A percentile compares a stretch with the other conserved stretches of the same genome.
Conservation (phyloP, 1,139 yeast genomes). For the Pichia sp. region DNA sequence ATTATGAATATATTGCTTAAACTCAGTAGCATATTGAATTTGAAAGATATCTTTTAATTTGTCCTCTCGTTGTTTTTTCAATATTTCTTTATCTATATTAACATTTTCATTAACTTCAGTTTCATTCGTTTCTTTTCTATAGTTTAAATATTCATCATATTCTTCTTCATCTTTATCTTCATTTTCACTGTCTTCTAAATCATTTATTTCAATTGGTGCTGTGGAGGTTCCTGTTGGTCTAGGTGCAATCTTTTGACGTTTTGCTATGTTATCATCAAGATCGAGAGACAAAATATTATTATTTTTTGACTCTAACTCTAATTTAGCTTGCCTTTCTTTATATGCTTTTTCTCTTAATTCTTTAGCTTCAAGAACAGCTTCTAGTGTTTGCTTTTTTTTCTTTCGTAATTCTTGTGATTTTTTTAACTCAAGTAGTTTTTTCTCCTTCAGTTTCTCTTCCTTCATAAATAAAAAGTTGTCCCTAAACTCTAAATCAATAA, state of each 20-base stretch:
- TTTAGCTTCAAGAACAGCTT: too few species aligned
- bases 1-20: conserved; percentile 20
- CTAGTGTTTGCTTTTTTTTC: too few species aligned
- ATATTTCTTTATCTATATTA: background rate
- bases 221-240: conserved; percentile 4
- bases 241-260: conserved; percentile 2
- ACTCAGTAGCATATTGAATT: conserved; percentile 17
- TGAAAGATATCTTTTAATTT: conserved; percentile 17
- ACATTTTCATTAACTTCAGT: background rate
- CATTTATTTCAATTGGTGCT: conserved; percentile 16
- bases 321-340: background rate
- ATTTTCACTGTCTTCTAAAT: conserved; percentile 13
- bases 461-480: background rate
- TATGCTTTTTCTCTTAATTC: background rate
- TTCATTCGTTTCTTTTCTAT: background rate
- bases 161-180: conserved; percentile 5
- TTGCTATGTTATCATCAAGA: background rate
- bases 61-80: background rate
- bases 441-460: background rate
- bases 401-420: too few species aligned
- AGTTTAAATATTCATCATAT: background rate
- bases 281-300: too few species aligned
- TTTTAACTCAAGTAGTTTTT: background rate
- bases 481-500: conserved; percentile 17
- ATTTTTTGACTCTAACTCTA: too few species aligned